Base-by-base conservation (phyloP, 176 grass and related monocot genomes). In the Eleusine coracana region DNA sequence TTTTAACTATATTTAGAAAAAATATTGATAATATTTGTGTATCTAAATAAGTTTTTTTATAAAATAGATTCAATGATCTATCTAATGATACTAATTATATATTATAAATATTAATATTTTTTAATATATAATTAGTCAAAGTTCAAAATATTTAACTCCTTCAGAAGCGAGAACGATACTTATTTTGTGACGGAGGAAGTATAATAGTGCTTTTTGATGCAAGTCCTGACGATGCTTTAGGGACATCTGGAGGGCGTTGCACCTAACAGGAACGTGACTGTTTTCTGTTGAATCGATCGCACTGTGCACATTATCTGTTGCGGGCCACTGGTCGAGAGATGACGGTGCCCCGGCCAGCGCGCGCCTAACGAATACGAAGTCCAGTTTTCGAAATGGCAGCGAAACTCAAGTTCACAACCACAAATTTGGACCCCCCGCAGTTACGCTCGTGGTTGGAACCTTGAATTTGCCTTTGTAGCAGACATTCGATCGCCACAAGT, bases 301-400 rank as follows among this genome's bases (percentile, higher is more conserved):
- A 82, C 72, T 75, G 71, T 80, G 36, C 78, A 14, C 56, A 21
- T 59, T 72, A 59, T 34, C 31, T 21, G 73, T 27, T 12, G 48
- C 29, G 29, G 16, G 2, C 69, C 70, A 67, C 28, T 60, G 40
- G 60, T 38, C 0, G n/a, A 11, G 21, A 10, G 18, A 20, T 20
- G 17, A 55, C 17, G 67, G 10, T 68, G 68, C 15, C 70, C 28
- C 17, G 15, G 68, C 21, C 77, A 29, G 11, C 18, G 21, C 42
- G 31, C 36, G 48, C 83, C 38, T 42, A 55, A 48, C 10, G 7
- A 31, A 44, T 74, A 82, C 49, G 50, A 88, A 89, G 38, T 60
- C 66, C 31, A 10, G 1, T 25, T 55, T 41, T 40, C 0, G 50
- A 77, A 73, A 72, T 14, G 17, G 10, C 0, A 3, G 28, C 13